Evolutionary conservation across 805 yeast species (phyloP), one percentile per base, ranked within the genome.

Genomic region (Lipomyces yamadae): DNA sequence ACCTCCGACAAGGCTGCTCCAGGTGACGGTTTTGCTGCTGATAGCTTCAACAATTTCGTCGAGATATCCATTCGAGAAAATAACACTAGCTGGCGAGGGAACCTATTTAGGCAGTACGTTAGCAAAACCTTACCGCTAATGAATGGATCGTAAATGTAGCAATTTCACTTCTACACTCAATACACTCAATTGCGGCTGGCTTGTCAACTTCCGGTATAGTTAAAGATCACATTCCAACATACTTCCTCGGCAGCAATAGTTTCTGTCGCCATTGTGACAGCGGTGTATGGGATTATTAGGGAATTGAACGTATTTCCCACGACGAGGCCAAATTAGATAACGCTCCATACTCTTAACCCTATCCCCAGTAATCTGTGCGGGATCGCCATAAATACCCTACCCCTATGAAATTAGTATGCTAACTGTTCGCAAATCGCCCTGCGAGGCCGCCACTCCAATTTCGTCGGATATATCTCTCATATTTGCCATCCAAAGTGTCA

Each of bases 1-100:
- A 24, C 93, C 88, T 63, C 97, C 83, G 10, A 90, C 88, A 73
- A 90, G 86, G 8, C 96, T 96, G 74, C 91, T 96, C 98, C 98
- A 93, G 39, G 96, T 96, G 64, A 92, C 85, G 39, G 93, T 87
- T 70, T 95, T 85, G 67, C 90, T 88, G 73, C 95, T 83, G 70
- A 92, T 63, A 53, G 66, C 70, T 48, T 68, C 64, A 34, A 70
- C 42, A 62, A 88, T 83, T 73, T 88, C 93, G 65, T 83, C 82
- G 74, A 91, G 81, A 72, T 84, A 86, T 39, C 83, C 83, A 76
- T 91, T 88, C 70, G 91, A 93, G 72, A 90, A 78, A 62, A 76
- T 69, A 69, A 83, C 80, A 55, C 73, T 62, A 42, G 68, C 61
- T 39, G 72, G 72, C 59, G 71, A 67, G 56, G 72, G 70, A 18